Evolutionary conservation across 2,329 filamentous ascomycete genomes (phyloP), one percentile per base, ranked within the genome.

Genomic region (Madurella mycetomatis): DNA sequence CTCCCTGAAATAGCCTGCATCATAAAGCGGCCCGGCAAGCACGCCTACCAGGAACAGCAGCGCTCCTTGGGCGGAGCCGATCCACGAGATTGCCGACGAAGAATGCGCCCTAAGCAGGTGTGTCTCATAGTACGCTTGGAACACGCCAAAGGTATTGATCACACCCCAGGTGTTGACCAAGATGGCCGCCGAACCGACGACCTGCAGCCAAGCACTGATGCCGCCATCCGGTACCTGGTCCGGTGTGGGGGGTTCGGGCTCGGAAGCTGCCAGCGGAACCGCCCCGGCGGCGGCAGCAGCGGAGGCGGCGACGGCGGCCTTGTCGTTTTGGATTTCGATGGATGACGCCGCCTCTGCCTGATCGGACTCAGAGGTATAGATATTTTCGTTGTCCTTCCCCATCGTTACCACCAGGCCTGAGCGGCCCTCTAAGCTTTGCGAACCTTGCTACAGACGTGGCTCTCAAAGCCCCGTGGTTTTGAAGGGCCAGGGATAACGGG

Each of bases 91-190:
- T 40, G 66, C 63, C 1, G 72, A 73, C 1, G 73, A 62, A 1
- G 69, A 68, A 16, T 62, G 61, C 13, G 56, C 43, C 9, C 53
- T 55, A 15, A 74, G 67, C 11, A 73, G 65, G 1, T 63, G 62
- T 1, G 65, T 64, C 59, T 73, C 68, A 57, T 76, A 76, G 63
- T 73, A 76, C 4, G 70, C 72, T 58, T 77, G 73, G 63, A 72
- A 78, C 1, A 74, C 72, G 37, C 74, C 75, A 49, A 73, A 77
- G n/a, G 67, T 70, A 61, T 73, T 76, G 51, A 76, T 66, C 5
- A 73, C 61, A 4, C 73, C 73, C 65, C 69, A 74, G 1, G 70
- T 72, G 37, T 65, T 62, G 25, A 70, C 63, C 37, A 73, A 66
- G 51, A 71, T 57, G 9, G 69, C 62, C 55, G 68, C 70, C 9